Evolutionary conservation across 306 rosid genomes (phyloP).

Genomic region (barrel medic (Medicago truncatula)): DNA sequence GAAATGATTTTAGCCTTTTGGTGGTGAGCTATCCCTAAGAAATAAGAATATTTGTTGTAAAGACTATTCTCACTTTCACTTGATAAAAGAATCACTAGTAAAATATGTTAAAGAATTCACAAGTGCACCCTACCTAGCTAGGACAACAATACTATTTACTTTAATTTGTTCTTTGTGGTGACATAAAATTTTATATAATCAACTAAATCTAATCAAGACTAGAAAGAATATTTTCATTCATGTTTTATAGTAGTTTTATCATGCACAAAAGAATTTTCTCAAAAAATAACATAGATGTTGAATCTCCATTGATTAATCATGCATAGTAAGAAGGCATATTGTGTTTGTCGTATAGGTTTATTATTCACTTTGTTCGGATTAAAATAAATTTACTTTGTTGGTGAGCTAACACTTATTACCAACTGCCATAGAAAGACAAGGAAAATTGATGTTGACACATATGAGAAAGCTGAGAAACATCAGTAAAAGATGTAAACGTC

Average conservation of each 20-base stretch:
- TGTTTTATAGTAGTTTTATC: not conserved
- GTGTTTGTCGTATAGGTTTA: not conserved
- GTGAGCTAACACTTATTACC: not conserved
- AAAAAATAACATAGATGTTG: not conserved
- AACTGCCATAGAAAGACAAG: not conserved
- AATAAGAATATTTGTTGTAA: slow-evolving; percentile 22
- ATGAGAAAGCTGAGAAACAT: no score
- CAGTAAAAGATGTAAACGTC: no score
- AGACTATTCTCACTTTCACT: not conserved
- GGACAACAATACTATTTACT: not conserved
- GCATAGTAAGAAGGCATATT: slow-evolving; percentile 1
- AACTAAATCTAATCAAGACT: not conserved
- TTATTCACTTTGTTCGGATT: not conserved
- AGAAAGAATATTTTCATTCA: not conserved
- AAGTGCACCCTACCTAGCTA: not conserved
- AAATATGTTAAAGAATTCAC: slow-evolving; percentile 2
- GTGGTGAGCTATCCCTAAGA: not conserved
- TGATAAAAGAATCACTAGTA: slow-evolving; percentile 22
- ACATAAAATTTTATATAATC: not conserved
- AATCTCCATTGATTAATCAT: not conserved
- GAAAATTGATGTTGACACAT: no score
- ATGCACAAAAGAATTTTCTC: not conserved
- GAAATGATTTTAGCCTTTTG: slow-evolving; percentile 35
- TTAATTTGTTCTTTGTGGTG: not conserved
- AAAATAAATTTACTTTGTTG: not conserved